Evolutionary conservation across 2,329 filamentous ascomycete species (phyloP).

Genomic region (Exserohilum turcica): DNA sequence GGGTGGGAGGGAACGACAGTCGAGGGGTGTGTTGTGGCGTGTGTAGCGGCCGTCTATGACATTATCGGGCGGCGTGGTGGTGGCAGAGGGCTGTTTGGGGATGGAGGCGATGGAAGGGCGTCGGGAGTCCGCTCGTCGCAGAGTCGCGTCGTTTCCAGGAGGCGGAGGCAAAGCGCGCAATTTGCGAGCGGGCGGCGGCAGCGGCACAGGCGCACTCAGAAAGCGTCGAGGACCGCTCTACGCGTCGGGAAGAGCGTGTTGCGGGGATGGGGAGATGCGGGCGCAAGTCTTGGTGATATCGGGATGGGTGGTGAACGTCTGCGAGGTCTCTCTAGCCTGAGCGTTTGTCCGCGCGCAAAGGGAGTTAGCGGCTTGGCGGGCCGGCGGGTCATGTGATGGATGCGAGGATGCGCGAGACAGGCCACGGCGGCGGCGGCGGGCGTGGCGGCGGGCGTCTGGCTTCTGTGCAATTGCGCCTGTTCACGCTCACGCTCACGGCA

Average conservation of each 20-base stretch:
- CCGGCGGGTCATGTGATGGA: conserved; percentile 28
- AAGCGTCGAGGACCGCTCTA: conserved; percentile 28
- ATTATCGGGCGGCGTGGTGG: conserved; percentile 43
- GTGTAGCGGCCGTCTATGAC: conserved; percentile 38
- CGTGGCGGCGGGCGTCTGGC: conserved; percentile 1
- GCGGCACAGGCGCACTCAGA: conserved; percentile 37
- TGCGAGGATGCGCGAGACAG: conserved; percentile 2
- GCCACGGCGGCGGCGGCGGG: conserved; percentile 6
- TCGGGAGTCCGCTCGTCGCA: conserved; percentile 36
- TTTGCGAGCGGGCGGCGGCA: conserved; percentile 32
- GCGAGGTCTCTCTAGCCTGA: conserved; percentile 17
- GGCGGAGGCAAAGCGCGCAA: conserved; percentile 37
- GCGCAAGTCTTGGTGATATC: conserved; percentile 38
- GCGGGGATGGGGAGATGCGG: conserved; percentile 44
- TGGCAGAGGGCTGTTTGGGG: conserved; percentile 29
- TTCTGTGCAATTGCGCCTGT: not conserved
- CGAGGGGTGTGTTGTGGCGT: conserved; percentile 28
- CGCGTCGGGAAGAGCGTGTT: conserved; percentile 46
- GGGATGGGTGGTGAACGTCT: conserved; percentile 37
- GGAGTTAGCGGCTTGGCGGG: conserved; percentile 20
- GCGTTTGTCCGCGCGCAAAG: conserved; percentile 16
- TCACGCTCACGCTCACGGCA: conserved; percentile 12
- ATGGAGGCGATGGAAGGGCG: conserved; percentile 40
- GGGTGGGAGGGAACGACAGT: conserved; percentile 32
- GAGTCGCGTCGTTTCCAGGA: conserved; percentile 38